Conservation (phyloP, 805 yeast species). For the Wickerhamomyces hampshirensis region DNA sequence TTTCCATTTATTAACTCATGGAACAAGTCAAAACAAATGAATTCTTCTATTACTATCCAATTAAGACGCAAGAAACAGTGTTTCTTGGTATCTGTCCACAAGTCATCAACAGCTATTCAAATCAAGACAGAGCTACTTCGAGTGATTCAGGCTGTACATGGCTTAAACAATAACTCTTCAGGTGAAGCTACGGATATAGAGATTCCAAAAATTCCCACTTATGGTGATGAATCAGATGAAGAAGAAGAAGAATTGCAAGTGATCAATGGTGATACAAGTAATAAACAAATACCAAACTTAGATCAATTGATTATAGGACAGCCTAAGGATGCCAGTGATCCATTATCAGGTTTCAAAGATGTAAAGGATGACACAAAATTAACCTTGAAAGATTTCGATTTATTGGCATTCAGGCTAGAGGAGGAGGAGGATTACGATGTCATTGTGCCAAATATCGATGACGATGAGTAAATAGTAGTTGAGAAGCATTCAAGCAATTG, state of each 20-base stretch:
- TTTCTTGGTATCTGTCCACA: conserved; percentile 25
- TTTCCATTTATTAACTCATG: too few species aligned
- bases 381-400: conserved; percentile 12
- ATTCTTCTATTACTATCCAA: conserved; percentile 11
- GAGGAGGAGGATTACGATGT: conserved; percentile 18
- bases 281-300: conserved; percentile 9
- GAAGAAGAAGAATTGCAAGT: conserved; percentile 24
- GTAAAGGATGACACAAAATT: conserved; percentile 9
- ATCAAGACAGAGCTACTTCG: conserved; percentile 29
- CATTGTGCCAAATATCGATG: conserved; percentile 13
- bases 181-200: conserved; percentile 26
- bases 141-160: conserved; percentile 45
- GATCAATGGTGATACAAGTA: conserved; percentile 7
- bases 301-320: conserved; percentile 15
- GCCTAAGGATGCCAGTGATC: conserved; percentile 17
- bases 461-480: conserved; percentile 5
- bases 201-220: conserved; percentile 32
- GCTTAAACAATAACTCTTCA: conserved; percentile 28
- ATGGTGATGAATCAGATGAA: conserved; percentile 25
- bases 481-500: too few species aligned
- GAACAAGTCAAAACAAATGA: neutral
- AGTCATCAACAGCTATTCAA: conserved; percentile 21
- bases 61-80: conserved; percentile 33
- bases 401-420: conserved; percentile 17
- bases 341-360: conserved; percentile 19